Percentiles rank a stretch among this genome's conserved stretches.
Evolutionary conservation across 768 basidiomycete genomes (phyloP).

Genomic region (Cantharellus cinnabarinus): DNA sequence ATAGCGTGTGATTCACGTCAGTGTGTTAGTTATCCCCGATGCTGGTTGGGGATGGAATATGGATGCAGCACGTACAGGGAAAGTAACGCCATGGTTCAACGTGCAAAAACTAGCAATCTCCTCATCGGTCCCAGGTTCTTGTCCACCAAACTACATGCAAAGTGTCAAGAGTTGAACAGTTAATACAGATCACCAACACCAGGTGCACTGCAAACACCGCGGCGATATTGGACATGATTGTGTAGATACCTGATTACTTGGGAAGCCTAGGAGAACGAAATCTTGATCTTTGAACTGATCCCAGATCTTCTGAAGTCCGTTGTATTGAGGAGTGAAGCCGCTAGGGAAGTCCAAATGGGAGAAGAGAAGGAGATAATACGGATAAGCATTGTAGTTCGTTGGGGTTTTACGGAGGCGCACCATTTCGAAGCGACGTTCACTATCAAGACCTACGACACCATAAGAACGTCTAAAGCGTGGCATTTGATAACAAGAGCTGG

Average conservation of each 20-base stretch:
- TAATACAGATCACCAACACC: background rate
- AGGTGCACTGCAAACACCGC: background rate
- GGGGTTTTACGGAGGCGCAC: conserved; percentile 19
- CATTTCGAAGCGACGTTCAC: conserved; percentile 65
- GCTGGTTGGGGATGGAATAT: background rate
- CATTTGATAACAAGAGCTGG: background rate
- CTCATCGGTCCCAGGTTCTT: conserved; percentile 70
- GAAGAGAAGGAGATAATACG: background rate
- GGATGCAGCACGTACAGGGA: conserved; percentile 25
- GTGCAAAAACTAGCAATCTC: conserved; percentile 50
- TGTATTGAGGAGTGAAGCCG: conserved; percentile 47
- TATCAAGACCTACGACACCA: conserved; percentile 28
- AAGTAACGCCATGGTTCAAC: conserved; percentile 71
- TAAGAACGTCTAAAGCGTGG: background rate
- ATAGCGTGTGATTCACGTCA: background rate
- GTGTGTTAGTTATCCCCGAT: background rate
- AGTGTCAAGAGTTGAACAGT: background rate
- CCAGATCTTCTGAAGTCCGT: conserved; percentile 61
- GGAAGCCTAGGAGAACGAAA: conserved; percentile 73
- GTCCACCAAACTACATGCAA: conserved; percentile 45
- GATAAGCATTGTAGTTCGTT: background rate
- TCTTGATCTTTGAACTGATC: conserved; percentile 62
- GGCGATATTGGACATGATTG: background rate
- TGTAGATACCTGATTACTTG: conserved; percentile 55
- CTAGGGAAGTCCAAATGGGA: conserved; percentile 18